Evolutionary conservation across 2,329 filamentous ascomycete genomes (phyloP).

Genomic region (Colletotrichum sp.): DNA sequence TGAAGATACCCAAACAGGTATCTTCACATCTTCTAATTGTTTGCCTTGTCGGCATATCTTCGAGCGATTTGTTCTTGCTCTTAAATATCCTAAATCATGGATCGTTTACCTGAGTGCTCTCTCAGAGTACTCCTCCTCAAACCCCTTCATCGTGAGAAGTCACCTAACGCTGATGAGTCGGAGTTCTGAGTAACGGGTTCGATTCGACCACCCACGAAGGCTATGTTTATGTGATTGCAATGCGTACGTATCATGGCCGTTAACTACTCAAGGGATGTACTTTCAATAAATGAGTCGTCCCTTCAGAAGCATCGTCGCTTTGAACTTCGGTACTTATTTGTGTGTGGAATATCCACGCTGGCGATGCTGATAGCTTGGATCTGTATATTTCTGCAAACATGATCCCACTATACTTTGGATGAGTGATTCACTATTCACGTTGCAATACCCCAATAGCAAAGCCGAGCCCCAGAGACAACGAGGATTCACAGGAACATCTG

Average conservation of each 20-base stretch:
- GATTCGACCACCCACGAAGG: accelerated
- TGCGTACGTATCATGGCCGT: not conserved
- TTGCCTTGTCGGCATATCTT: not conserved
- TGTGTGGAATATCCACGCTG: accelerated
- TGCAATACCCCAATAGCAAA: not conserved
- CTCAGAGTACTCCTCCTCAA: not conserved
- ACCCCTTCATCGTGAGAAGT: not conserved
- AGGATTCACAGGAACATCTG: accelerated
- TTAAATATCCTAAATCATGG: accelerated
- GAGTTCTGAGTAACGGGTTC: accelerated
- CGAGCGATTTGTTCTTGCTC: accelerated
- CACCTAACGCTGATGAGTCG: not conserved
- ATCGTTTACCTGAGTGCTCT: not conserved
- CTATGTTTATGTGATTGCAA: not conserved
- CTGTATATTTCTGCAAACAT: accelerated
- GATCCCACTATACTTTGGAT: accelerated
- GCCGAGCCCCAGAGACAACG: accelerated
- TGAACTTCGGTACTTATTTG: accelerated
- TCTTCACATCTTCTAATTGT: accelerated
- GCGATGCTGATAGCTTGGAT: accelerated
- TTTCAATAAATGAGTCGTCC: not conserved
- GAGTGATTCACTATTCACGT: not conserved
- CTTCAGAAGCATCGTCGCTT: too few relatives aligned
- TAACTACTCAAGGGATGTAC: accelerated
- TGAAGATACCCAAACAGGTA: not conserved